These are phyloP conservation scores for Xylaria sp. DNA, from an alignment of 2,329 filamentous ascomycete species.

Conservation along the genomic window DNA sequence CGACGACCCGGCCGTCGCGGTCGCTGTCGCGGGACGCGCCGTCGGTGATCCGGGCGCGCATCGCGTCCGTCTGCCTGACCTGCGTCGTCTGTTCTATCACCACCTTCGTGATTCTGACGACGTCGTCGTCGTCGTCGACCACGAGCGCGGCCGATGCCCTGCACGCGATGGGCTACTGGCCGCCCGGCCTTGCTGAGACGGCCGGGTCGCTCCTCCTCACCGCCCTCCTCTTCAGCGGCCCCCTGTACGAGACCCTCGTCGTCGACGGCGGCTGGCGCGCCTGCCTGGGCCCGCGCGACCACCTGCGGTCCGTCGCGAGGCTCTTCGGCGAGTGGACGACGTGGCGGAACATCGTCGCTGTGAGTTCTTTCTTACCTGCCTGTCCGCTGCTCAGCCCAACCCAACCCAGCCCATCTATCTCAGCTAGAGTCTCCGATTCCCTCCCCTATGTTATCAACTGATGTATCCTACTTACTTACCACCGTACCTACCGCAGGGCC, in stretches of 20 bases:
- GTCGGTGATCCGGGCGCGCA: conserved; percentile 83
- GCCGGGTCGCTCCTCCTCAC: conserved; percentile 70
- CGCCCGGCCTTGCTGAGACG: conserved; percentile 67
- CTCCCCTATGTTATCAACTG: background rate
- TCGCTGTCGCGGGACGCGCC: conserved; percentile 84
- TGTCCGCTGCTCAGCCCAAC: conserved; percentile 5
- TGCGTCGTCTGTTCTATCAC: conserved; percentile 68
- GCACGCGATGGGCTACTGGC: conserved; percentile 80
- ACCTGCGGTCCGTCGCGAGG: conserved; percentile 58
- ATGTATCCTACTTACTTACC: background rate
- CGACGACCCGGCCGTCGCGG: conserved; percentile 76
- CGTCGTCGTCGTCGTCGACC: no score
- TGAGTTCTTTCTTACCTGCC: no score
- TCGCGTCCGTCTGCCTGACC: conserved; percentile 77
- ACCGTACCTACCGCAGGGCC: conserved; percentile 58
- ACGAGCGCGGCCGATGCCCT: conserved; percentile 59
- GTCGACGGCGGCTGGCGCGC: conserved; percentile 71
- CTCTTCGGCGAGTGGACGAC: conserved; percentile 74
- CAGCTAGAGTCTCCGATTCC: conserved; percentile 22
- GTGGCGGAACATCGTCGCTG: conserved; percentile 86
- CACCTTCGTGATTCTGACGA: conserved; percentile 68
- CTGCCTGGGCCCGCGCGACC: conserved; percentile 64
- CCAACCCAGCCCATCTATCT: no score
- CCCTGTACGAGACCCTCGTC: conserved; percentile 78
- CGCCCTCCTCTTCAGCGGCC: conserved; percentile 77